Conservation (phyloP, 257 asterid species). For the Jacaranda copaia region DNA sequence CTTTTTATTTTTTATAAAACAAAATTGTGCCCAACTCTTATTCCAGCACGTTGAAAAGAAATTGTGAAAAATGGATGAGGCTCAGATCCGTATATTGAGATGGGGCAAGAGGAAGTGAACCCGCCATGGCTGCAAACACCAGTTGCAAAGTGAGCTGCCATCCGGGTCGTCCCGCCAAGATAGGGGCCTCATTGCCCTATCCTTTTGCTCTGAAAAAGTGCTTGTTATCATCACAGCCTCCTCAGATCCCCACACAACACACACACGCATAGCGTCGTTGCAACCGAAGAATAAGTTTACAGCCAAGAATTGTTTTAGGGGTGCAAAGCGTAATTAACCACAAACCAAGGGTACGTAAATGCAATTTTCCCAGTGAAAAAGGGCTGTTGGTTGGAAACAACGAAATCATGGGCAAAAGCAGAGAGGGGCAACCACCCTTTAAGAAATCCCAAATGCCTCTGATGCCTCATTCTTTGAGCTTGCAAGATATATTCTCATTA, state of each 20-base stretch:
- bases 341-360: not conserved
- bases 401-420: constrained; percentile 40
- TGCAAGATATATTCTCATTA: not conserved
- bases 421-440: constrained; percentile 54
- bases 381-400: constrained; percentile 34
- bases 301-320: not conserved
- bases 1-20: no score
- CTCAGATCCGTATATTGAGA: constrained; percentile 13
- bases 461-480: constrained; percentile 30
- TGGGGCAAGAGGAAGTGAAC: not conserved
- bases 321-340: constrained; percentile 26
- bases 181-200: not conserved
- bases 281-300: not conserved
- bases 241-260: not conserved
- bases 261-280: not conserved
- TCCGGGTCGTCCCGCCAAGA: constrained; percentile 26
- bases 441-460: constrained; percentile 33
- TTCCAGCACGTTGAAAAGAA: not conserved
- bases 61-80: not conserved
- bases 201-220: not conserved
- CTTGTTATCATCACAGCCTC: constrained; percentile 11
- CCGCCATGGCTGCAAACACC: constrained; percentile 26
- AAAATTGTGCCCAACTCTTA: not conserved
- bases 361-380: not conserved
- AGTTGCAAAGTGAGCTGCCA: constrained; percentile 5